These are phyloP conservation scores for Allomyces arbusculus DNA, from an alignment of 192 early-diverging fungal species.

Conservation along the genomic window DNA sequence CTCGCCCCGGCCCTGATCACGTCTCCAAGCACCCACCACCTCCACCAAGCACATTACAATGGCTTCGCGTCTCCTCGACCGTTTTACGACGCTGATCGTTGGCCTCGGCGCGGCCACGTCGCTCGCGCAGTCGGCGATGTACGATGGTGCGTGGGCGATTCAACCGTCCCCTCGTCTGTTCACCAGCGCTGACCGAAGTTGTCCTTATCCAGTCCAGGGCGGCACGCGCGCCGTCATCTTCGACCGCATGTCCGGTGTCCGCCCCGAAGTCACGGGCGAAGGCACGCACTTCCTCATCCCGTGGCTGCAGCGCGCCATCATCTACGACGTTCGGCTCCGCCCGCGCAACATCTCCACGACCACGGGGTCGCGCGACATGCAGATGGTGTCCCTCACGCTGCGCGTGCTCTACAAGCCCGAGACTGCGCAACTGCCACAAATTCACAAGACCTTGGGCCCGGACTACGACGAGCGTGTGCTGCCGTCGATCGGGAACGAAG, in stretches of 20 bases:
- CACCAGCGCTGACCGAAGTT: too few species aligned
- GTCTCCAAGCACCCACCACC: too few species aligned
- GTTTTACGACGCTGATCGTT: slow-evolving; percentile 59
- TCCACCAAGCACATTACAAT: background rate
- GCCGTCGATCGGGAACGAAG: slow-evolving; percentile 97
- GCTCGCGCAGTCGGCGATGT: slow-evolving; percentile 66
- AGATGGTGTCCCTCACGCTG: slow-evolving; percentile 84
- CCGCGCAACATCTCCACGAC: slow-evolving; percentile 96
- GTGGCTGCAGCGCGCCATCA: slow-evolving; percentile 80
- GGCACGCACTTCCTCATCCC: slow-evolving; percentile 96
- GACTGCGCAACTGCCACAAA: slow-evolving; percentile 42
- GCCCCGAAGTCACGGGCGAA: slow-evolving; percentile 55
- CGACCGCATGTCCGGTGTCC: slow-evolving; percentile 82
- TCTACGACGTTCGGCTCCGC: slow-evolving; percentile 81
- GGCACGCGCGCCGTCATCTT: slow-evolving; percentile 93
- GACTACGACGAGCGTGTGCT: slow-evolving; percentile 97
- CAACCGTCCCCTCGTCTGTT: slow-evolving; percentile 1
- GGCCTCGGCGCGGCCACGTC: slow-evolving; percentile 47
- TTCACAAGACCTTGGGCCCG: slow-evolving; percentile 77
- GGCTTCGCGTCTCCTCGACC: slow-evolving; percentile 20
- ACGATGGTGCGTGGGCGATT: slow-evolving; percentile 74
- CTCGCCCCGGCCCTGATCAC: too few species aligned
- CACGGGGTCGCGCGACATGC: slow-evolving; percentile 99
- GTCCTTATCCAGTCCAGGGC: slow-evolving; percentile 52
- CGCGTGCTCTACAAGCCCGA: slow-evolving; percentile 81